These are phyloP conservation scores for Buddleja alternifolia DNA, from an alignment of 257 asterid species.

Conservation along the genomic window DNA sequence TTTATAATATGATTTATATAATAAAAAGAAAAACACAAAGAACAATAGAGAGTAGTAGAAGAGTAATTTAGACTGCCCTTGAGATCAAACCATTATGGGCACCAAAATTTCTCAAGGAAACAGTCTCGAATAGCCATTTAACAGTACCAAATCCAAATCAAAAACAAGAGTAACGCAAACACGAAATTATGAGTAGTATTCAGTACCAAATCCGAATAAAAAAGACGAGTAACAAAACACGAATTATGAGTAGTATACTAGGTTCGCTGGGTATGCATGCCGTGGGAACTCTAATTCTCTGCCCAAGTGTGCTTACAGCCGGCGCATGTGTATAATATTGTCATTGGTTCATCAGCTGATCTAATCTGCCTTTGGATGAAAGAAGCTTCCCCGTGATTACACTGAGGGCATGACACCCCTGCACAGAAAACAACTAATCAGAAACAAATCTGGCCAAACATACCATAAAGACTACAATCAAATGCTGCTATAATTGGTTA, in stretches of 20 bases:
- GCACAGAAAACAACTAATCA: constrained; percentile 28
- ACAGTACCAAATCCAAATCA: neutral
- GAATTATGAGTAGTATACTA: too few species aligned
- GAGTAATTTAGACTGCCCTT: too few species aligned
- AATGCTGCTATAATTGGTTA: too few species aligned
- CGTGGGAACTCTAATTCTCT: constrained; percentile 48
- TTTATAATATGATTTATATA: too few species aligned
- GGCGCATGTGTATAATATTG: constrained; percentile 58
- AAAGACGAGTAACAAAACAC: too few species aligned
- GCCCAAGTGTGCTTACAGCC: constrained; percentile 56
- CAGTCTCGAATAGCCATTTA: too few species aligned
- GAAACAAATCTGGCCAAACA: neutral
- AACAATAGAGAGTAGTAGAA: too few species aligned
- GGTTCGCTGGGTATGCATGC: too few species aligned
- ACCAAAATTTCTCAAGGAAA: neutral
- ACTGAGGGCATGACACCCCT: constrained; percentile 54
- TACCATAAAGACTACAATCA: neutral
- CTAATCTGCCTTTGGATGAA: constrained; percentile 60
- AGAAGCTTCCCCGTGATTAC: constrained; percentile 47
- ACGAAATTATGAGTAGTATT: neutral
- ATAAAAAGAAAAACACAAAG: too few species aligned
- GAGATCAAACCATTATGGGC: neutral
- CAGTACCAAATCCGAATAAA: neutral
- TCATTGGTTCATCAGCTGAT: constrained; percentile 78
- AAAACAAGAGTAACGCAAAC: neutral